Conservation (phyloP, 1,284 basidiomycete genomes). For the Heterobasidion irregulare region DNA sequence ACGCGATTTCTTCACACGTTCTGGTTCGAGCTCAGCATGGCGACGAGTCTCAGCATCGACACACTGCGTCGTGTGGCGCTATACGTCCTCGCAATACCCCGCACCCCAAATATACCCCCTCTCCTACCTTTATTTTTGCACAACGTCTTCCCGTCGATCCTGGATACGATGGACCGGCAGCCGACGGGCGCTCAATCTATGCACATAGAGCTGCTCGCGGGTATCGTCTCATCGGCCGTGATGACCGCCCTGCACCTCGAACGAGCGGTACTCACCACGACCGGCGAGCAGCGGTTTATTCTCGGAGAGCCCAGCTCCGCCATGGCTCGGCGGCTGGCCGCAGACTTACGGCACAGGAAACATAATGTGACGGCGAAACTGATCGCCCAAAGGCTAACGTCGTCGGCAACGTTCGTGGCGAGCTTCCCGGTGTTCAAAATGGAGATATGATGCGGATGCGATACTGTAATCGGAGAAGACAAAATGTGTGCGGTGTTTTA, state of each 20-base stretch:
- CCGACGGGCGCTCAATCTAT: slow-evolving; percentile 41
- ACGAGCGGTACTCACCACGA: slow-evolving; percentile 36
- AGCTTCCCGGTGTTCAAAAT: slow-evolving; percentile 66
- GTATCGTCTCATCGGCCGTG: slow-evolving; percentile 53
- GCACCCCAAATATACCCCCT: slow-evolving; percentile 39
- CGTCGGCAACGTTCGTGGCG: slow-evolving; percentile 56
- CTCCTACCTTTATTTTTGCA: slow-evolving; percentile 68
- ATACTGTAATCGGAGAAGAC: background rate
- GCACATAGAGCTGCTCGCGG: slow-evolving; percentile 50
- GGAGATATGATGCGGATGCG: slow-evolving; percentile 19
- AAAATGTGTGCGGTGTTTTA: background rate
- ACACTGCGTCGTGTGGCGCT: slow-evolving; percentile 51
- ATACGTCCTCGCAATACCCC: slow-evolving; percentile 55
- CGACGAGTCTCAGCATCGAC: slow-evolving; percentile 40
- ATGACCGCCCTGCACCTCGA: slow-evolving; percentile 62
- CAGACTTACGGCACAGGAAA: slow-evolving; percentile 44
- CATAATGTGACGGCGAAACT: slow-evolving; percentile 40
- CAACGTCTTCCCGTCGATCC: slow-evolving; percentile 49
- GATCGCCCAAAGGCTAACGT: slow-evolving; percentile 49
- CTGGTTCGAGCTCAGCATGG: slow-evolving; percentile 50
- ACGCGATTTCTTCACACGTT: slow-evolving; percentile 51
- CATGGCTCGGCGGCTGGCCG: slow-evolving; percentile 54
- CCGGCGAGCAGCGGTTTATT: slow-evolving; percentile 23
- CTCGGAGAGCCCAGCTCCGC: slow-evolving; percentile 53
- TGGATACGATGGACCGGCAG: slow-evolving; percentile 46